Percentiles rank a stretch among this genome's conserved stretches.
Conservation (phyloP, 2,329 filamentous ascomycete species). For the Rhynchosporium secalis region DNA sequence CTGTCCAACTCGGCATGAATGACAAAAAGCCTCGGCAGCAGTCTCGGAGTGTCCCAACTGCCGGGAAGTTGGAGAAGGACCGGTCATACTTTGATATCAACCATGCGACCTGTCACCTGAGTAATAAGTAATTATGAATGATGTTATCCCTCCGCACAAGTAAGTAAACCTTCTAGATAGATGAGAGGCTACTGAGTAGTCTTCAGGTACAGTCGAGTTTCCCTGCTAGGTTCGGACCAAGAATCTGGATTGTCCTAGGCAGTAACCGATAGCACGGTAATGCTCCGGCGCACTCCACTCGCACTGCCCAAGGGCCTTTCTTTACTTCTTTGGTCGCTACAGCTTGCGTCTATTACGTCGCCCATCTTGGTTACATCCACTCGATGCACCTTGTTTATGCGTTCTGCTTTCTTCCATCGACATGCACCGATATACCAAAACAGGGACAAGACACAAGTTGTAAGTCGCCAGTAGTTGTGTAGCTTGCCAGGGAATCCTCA, state of each 20-base stretch:
- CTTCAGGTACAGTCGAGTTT: slow-evolving; percentile 4
- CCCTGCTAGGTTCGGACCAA: not conserved
- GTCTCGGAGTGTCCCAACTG: not conserved
- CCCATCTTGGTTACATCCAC: not conserved
- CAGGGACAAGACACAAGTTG: no score
- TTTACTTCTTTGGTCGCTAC: not conserved
- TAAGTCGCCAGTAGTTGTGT: no score
- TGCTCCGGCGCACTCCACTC: slow-evolving; percentile 16
- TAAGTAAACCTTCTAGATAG: no score
- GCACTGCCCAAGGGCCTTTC: not conserved
- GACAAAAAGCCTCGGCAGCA: not conserved
- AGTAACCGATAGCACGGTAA: slow-evolving; percentile 23
- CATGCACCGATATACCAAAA: no score
- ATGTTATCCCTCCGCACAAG: no score
- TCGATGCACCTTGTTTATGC: not conserved
- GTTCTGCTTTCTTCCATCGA: not conserved
- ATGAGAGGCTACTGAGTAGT: no score
- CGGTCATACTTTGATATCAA: not conserved
- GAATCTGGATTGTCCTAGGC: not conserved
- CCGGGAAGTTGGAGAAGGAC: not conserved
- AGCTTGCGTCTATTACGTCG: not conserved
- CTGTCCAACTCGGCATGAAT: not conserved
- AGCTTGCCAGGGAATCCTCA: not conserved
- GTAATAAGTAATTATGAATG: no score
- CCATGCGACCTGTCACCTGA: not conserved